These are phyloP conservation scores for Magnusiomyces fungicola DNA, from an alignment of 1,139 yeast genomes.

Conservation along the genomic window DNA sequence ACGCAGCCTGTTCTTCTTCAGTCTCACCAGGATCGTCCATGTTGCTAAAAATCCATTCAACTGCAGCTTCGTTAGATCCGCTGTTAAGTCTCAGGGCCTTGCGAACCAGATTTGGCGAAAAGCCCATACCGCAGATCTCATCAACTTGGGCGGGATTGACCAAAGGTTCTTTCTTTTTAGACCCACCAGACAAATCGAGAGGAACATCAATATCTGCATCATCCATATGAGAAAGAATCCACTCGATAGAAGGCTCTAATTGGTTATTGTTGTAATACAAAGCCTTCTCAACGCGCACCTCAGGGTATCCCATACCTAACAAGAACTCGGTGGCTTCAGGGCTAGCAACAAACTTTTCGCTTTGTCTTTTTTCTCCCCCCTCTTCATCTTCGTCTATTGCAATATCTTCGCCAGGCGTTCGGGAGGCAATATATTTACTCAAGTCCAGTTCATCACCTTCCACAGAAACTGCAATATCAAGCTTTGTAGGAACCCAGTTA, in stretches of 20 bases:
- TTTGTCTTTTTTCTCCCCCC: constrained; percentile 20
- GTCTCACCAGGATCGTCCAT: constrained; percentile 57
- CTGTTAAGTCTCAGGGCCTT: constrained; percentile 59
- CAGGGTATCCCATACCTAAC: constrained; percentile 82
- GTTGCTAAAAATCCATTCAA: constrained; percentile 81
- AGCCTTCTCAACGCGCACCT: constrained; percentile 57
- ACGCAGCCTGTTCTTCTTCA: constrained; percentile 13
- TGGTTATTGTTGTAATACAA: constrained; percentile 64
- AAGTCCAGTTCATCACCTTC: constrained; percentile 43
- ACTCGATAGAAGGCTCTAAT: constrained; percentile 61
- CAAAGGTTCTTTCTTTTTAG: not conserved
- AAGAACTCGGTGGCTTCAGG: constrained; percentile 48
- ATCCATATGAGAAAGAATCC: constrained; percentile 86
- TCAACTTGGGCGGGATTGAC: constrained; percentile 39
- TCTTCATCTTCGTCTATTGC: constrained; percentile 35
- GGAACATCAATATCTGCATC: constrained; percentile 72
- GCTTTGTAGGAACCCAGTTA: constrained; percentile 86
- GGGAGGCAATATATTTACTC: constrained; percentile 35
- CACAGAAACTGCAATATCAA: constrained; percentile 61
- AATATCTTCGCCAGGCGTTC: constrained; percentile 40
- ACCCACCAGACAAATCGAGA: constrained; percentile 27
- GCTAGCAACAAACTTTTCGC: constrained; percentile 46
- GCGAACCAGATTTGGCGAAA: constrained; percentile 50
- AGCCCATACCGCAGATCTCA: constrained; percentile 70
- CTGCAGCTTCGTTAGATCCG: constrained; percentile 64